Conservation (phyloP, 371 early-diverging fungal genomes). For the Entomophthora muscae region DNA sequence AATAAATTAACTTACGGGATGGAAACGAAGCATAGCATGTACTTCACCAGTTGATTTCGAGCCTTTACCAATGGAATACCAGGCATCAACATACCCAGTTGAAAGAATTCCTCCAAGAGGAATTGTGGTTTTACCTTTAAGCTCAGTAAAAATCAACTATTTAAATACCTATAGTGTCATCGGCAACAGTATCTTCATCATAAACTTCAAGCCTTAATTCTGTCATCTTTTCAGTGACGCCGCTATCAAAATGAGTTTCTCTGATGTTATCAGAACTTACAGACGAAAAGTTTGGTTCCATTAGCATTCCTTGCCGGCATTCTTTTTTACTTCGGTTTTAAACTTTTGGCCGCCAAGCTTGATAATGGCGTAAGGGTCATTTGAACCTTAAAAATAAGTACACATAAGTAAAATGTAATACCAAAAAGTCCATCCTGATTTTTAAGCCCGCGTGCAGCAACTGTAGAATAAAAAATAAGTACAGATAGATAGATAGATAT, state of each 20-base stretch:
- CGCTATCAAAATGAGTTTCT: too few relatives aligned
- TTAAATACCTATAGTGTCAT: constrained; percentile 7
- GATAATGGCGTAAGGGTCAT: constrained; percentile 7
- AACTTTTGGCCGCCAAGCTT: constrained; percentile 1
- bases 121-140: constrained; percentile 9
- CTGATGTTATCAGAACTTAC: too few relatives aligned
- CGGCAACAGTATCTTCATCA: constrained; percentile 3
- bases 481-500: too few relatives aligned
- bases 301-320: constrained; percentile 4
- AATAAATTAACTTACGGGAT: constrained; percentile 4
- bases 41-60: constrained; percentile 12
- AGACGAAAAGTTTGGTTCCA: constrained; percentile 9
- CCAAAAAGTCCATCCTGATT: neutral
- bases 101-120: constrained; percentile 7
- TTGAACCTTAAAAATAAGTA: neutral
- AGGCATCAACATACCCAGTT: constrained; percentile 2
- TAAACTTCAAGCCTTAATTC: constrained; percentile 3
- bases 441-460: neutral
- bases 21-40: neutral
- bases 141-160: neutral
- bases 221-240: constrained; percentile 3
- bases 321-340: constrained; percentile 7
- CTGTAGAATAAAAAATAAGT: neutral
- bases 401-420: neutral
- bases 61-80: constrained; percentile 13